Percentiles rank a stretch among this genome's conserved stretches.
phyloP scores from a whole-genome alignment of 1,284 basidiomycete genomes.

The Pseudozyma tsukubaensis region DNA sequence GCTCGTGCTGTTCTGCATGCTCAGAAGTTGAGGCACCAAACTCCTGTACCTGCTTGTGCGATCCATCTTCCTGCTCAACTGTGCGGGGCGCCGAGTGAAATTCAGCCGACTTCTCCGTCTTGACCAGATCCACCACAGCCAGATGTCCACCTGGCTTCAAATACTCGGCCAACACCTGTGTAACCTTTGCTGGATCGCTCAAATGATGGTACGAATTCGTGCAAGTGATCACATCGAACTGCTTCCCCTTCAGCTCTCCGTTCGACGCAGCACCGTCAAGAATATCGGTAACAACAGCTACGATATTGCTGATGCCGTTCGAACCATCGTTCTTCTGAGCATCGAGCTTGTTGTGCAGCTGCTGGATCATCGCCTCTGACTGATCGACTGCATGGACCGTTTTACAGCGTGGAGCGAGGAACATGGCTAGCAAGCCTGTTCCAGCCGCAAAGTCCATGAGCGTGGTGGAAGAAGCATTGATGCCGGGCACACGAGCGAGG shows the following conservation, averaged over 20 bases:
- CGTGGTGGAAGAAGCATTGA: conserved; percentile 12
- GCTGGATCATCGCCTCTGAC: conserved; percentile 36
- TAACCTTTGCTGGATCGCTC: conserved; percentile 30
- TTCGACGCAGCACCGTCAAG: neutral
- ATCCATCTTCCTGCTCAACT: conserved; percentile 13
- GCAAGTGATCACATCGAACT: conserved; percentile 47
- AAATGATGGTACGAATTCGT: conserved; percentile 52
- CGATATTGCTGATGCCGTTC: conserved; percentile 19
- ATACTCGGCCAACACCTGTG: conserved; percentile 28
- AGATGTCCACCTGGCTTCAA: conserved; percentile 42
- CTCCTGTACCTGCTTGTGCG: conserved; percentile 29
- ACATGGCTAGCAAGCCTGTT: conserved; percentile 42
- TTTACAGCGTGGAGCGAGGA: conserved; percentile 38
- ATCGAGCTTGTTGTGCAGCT: conserved; percentile 39
- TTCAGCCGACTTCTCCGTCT: conserved; percentile 22
- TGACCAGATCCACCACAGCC: conserved; percentile 40
- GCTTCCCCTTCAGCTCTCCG: conserved; percentile 11
- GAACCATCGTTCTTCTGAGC: conserved; percentile 8
- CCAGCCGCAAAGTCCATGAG: conserved; percentile 48
- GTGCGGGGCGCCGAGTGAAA: conserved; percentile 25
- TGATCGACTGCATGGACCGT: conserved; percentile 40
- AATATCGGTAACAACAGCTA: conserved; percentile 24
- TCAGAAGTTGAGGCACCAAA: neutral
- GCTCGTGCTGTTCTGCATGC: neutral
- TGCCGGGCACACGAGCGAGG: conserved; percentile 29